phyloP scores from a whole-genome alignment of 768 basidiomycete species.

The Mycena indigotica region DNA sequence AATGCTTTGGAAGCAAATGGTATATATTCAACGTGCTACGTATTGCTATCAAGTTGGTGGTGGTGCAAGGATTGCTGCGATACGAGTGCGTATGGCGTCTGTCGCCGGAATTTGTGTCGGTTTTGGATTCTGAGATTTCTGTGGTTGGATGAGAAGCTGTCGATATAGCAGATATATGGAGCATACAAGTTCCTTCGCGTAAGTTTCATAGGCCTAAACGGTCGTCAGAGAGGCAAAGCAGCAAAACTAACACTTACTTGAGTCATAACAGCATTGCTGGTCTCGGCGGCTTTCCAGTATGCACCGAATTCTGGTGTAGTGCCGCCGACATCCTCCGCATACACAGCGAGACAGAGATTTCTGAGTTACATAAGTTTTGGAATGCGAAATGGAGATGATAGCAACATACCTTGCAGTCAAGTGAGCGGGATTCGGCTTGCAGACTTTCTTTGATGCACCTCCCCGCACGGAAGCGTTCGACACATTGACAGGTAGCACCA shows the following conservation, averaged over 20 bases:
- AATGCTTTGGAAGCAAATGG: background rate
- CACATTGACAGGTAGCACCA: background rate
- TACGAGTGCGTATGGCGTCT: background rate
- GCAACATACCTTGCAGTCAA: background rate
- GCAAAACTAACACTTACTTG: background rate
- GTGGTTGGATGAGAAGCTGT: background rate
- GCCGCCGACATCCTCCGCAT: background rate
- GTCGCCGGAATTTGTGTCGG: background rate
- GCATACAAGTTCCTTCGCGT: background rate
- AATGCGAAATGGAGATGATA: background rate
- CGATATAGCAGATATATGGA: background rate
- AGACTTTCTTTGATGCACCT: background rate
- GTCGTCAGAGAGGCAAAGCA: background rate
- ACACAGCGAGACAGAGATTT: background rate
- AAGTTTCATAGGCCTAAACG: background rate
- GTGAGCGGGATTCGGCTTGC: background rate
- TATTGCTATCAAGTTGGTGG: background rate
- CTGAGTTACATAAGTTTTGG: background rate
- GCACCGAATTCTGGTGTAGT: background rate
- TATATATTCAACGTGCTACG: background rate
- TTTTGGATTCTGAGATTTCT: background rate
- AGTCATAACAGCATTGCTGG: background rate
- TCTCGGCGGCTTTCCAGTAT: background rate
- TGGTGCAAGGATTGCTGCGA: background rate
- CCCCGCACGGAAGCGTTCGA: background rate